A percentile compares a stretch with the other conserved stretches of the same genome.
These are phyloP conservation scores for Aspergillus unguis DNA, from an alignment of 2,329 filamentous ascomycete species.

Conservation along the genomic window DNA sequence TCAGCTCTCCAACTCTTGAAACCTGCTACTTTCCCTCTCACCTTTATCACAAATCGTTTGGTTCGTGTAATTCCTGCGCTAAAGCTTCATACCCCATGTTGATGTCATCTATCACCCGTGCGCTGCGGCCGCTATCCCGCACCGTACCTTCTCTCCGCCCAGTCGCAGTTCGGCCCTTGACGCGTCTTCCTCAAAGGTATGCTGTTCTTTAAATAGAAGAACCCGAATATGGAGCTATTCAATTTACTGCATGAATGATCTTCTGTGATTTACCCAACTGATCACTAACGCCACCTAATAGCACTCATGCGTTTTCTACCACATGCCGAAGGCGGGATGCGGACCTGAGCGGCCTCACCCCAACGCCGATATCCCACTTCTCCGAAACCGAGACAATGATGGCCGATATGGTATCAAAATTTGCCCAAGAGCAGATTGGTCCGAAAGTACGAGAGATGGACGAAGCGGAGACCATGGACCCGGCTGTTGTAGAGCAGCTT, in stretches of 20 bases:
- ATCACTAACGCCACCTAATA: slow-evolving; percentile 19
- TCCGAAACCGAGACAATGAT: slow-evolving; percentile 88
- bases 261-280: not conserved
- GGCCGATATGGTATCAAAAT: slow-evolving; percentile 85
- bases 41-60: not conserved
- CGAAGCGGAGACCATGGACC: slow-evolving; percentile 92
- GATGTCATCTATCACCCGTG: slow-evolving; percentile 51
- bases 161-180: slow-evolving; percentile 36
- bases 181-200: slow-evolving; percentile 44
- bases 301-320: slow-evolving; percentile 57
- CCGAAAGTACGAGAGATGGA: slow-evolving; percentile 97
- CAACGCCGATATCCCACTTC: slow-evolving; percentile 88
- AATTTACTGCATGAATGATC: not conserved
- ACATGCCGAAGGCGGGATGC: slow-evolving; percentile 55
- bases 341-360: slow-evolving; percentile 72
- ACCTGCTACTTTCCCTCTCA: not conserved
- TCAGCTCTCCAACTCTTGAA: not conserved
- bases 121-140: slow-evolving; percentile 46
- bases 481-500: slow-evolving; percentile 78
- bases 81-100: slow-evolving; percentile 11
- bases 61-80: not conserved
- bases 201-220: slow-evolving; percentile 1
- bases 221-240: not conserved
- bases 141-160: slow-evolving; percentile 38
- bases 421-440: slow-evolving; percentile 81